Base-by-base conservation (phyloP, 371 early-diverging fungal species). In the Umbelopsis sp. region DNA sequence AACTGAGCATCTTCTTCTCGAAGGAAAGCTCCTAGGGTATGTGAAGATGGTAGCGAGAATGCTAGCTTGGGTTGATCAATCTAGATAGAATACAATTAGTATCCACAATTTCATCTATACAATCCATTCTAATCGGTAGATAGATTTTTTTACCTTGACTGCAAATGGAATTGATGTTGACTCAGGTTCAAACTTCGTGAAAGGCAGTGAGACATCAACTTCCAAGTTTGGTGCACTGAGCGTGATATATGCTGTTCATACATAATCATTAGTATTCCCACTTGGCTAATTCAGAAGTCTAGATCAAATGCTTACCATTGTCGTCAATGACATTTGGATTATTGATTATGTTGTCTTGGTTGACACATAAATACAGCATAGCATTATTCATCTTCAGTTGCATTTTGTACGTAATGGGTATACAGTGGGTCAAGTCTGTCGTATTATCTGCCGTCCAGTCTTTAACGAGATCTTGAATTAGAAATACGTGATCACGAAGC, bases 271-370 rank as follows among this genome's bases (percentile, higher is more conserved):
- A 24, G 22, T 35, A 41, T 4, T 18, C 14, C 22, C 4, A 5
- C 14, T 45, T 11, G 6, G 14, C 1, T 44, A 29, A 2, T 44
- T 50, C 14, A 24, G 20, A 53, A 44, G 18, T 38, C 44, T 11
- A 50, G 37, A 22, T 18, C 24, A 50, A 52, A 46, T 1, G 65
- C 81, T 63, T 84, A 94, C 95, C 87, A 74, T 95, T 95, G 51
- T 94, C 93, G 22, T 89, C 88, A 1, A 84, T 70, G 29, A 91
- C 89, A 25, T 82, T 86, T 3, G 89, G 90, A 72, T 93, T 91
- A 69, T 91, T 87, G 67, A 94, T 93, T 10, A 96, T 88, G 76
- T 96, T 94, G 67, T 89, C 85, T 63, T 92, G 92, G 69, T 96
- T 96, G 20, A 90, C 87, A 73, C 90, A 94, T 7, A 94, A 80